A percentile compares a stretch with the other conserved stretches of the same genome.
Evolutionary conservation across 129 eudicot species (phyloP).

Genomic region (Smallanthus sonchifolius): DNA sequence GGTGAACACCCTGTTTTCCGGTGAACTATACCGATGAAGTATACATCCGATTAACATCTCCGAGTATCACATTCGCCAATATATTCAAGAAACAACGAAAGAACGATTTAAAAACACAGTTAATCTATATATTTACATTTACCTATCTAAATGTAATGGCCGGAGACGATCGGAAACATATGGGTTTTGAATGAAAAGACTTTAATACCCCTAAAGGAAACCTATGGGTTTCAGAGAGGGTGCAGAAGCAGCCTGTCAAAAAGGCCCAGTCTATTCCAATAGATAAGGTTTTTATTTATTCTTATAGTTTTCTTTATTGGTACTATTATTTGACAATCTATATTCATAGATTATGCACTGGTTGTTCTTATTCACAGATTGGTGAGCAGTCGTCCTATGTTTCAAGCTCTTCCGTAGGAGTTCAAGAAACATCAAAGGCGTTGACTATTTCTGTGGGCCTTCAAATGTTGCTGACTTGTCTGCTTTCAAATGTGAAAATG

Average conservation of each 20-base stretch:
- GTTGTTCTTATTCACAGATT: slow-evolving; percentile 38
- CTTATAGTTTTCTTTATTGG: not conserved
- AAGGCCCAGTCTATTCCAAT: slow-evolving; percentile 7
- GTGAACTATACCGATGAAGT: no score
- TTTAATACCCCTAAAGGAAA: no score
- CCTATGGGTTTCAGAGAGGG: slow-evolving; percentile 11
- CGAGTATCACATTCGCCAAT: no score
- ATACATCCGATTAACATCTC: no score
- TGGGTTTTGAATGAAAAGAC: no score
- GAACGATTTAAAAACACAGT: no score
- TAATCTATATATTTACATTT: no score
- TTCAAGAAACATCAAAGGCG: no score
- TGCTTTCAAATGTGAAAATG: slow-evolving; percentile 13
- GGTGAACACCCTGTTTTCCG: no score
- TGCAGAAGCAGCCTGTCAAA: slow-evolving; percentile 3
- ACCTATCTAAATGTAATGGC: no score
- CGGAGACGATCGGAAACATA: no score
- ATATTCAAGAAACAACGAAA: no score
- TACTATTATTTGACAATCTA: slow-evolving; percentile 1
- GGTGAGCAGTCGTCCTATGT: slow-evolving; percentile 28
- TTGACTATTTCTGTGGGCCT: slow-evolving; percentile 18
- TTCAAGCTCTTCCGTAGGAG: slow-evolving; percentile 29
- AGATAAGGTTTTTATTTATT: not conserved
- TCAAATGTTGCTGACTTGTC: slow-evolving; percentile 5
- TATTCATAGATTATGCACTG: not conserved